These are phyloP conservation scores for Brassica balearica DNA, from an alignment of 441 rosid species.

Conservation along the genomic window DNA sequence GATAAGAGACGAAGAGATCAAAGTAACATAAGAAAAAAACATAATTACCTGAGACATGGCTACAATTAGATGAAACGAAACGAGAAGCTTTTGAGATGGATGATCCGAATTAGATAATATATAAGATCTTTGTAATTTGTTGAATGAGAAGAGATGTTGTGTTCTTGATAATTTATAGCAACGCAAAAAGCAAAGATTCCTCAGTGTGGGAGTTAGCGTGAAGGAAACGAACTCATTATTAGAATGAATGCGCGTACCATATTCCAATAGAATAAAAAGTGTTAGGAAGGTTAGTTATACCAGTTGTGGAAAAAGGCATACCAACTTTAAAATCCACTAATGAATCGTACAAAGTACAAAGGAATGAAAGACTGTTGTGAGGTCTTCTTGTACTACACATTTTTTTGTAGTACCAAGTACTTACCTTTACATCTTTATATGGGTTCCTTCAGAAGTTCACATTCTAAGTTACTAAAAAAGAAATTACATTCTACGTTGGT, in stretches of 20 bases:
- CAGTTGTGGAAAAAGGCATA: constrained; percentile 15
- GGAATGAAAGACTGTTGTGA: not conserved
- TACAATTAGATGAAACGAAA: constrained; percentile 25
- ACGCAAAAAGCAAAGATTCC: constrained; percentile 35
- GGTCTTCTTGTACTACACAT: constrained; percentile 41
- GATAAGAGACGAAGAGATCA: not conserved
- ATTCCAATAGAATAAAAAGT: constrained; percentile 5
- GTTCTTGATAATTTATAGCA: constrained; percentile 32
- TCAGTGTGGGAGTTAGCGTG: constrained; percentile 40
- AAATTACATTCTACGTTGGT: not conserved
- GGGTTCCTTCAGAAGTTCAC: too few species aligned
- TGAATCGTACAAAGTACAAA: constrained; percentile 24
- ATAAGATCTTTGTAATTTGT: constrained; percentile 11
- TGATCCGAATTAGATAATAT: not conserved
- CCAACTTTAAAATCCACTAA: constrained; percentile 37
- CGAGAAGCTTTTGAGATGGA: constrained; percentile 23
- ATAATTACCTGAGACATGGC: constrained; percentile 42
- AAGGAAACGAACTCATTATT: constrained; percentile 41
- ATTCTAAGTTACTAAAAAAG: too few species aligned
- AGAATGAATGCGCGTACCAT: not conserved
- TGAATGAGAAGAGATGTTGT: constrained; percentile 28
- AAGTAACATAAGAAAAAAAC: not conserved
- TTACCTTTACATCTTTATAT: too few species aligned
- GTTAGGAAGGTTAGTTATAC: constrained; percentile 42
- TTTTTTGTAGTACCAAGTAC: constrained; percentile 28